Base-by-base conservation (phyloP, 164 flowering plant species). In the Stephania yunnanensis region DNA sequence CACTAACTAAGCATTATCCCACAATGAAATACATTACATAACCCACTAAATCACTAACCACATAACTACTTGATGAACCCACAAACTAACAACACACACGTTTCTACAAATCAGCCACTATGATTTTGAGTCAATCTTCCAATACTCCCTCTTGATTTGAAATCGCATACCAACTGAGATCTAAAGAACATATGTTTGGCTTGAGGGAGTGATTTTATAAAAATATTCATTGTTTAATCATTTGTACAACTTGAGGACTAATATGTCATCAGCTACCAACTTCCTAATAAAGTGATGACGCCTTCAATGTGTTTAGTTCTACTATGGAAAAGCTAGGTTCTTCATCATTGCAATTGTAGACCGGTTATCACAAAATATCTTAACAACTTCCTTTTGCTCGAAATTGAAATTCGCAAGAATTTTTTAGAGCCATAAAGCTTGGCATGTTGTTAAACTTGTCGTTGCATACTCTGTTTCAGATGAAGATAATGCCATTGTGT, bases 301-400 rank as follows among this genome's bases (percentile, higher is more conserved):
- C 19, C 77, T 17, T 84, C 76, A 15, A 82, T 78, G 46, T 84
- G 83, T 22, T 84, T 80, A 7, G 72, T 75, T 6, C 79, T 6
- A 2, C 20, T 73, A 70, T n/a, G 0, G 82, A 20, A 52, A 70
- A n/a, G 70, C 75, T 17, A 66, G 83, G 36, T 82, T 81, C 44
- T 58, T 46, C 10, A 10, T 46, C 50, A 46, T 68, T 15, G 71
- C 66, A 7, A 25, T n/a, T 3, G 79, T 74, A 13, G 79, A 45
- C 10, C 20, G 70, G 73, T 80, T 82, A 46, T 82, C 79, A 75
- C 79, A 78, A 46, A 9, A 36, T 1, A 80, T 64, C 1, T 2
- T 2, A 7, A 71, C 77, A 10, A 71, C 67, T 0, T 2, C 46
- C n/a, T 6, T 36, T 71, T 79, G 82, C 30, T 7, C 31, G 7